Conservation (phyloP, 2,329 filamentous ascomycete genomes). For the Botryotinia convoluta region DNA sequence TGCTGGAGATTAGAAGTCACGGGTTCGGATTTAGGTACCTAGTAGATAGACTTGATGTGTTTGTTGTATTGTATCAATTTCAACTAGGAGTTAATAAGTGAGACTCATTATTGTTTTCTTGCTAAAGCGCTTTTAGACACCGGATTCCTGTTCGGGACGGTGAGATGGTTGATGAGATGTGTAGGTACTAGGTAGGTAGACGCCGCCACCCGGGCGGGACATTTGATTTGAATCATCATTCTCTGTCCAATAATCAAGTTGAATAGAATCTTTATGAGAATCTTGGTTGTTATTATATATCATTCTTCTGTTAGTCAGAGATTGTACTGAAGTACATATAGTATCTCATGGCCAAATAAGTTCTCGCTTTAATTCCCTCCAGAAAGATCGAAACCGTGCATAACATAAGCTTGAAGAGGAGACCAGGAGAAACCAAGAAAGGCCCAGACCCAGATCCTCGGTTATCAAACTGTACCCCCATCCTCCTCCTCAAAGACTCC, state of each 20-base stretch:
- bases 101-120: neutral
- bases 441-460: neutral
- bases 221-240: neutral
- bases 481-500: neutral
- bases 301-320: neutral
- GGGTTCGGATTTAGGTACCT: neutral
- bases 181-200: neutral
- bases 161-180: neutral
- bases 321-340: too few species aligned
- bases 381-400: neutral
- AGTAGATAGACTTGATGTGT: neutral
- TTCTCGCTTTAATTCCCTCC: neutral
- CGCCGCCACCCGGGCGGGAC: slow-evolving; percentile 1
- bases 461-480: neutral
- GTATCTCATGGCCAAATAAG: neutral
- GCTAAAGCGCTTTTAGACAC: neutral
- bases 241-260: neutral
- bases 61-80: neutral
- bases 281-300: neutral
- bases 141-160: neutral
- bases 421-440: neutral
- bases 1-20: neutral
- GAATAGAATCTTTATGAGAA: neutral
- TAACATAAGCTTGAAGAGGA: neutral
- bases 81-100: neutral